These are phyloP conservation scores for Leccinum sublutescens DNA, from an alignment of 768 basidiomycete genomes.

Conservation along the genomic window DNA sequence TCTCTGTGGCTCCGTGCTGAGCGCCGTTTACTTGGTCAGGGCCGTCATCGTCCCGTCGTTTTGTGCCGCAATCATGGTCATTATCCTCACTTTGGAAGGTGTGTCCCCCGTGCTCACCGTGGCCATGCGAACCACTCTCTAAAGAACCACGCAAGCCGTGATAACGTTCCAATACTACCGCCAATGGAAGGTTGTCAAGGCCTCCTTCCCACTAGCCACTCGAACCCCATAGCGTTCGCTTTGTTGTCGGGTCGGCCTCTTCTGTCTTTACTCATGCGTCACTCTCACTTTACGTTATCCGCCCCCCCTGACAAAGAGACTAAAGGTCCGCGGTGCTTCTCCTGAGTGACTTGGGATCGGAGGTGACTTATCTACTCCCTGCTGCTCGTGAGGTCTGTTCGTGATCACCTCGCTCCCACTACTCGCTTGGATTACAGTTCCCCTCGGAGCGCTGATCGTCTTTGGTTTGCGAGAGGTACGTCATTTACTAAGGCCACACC, in stretches of 20 bases:
- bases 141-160: slow-evolving; percentile 33
- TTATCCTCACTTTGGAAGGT: slow-evolving; percentile 50
- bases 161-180: slow-evolving; percentile 44
- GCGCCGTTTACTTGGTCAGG: slow-evolving; percentile 19
- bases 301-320: background rate
- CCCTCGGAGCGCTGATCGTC: slow-evolving; percentile 45
- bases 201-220: slow-evolving; percentile 41
- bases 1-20: slow-evolving; percentile 14
- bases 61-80: slow-evolving; percentile 38
- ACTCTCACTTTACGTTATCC: slow-evolving; percentile 28
- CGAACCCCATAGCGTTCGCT: slow-evolving; percentile 37
- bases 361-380: slow-evolving; percentile 47
- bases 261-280: slow-evolving; percentile 45
- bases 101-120: slow-evolving; percentile 1
- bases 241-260: slow-evolving; percentile 40
- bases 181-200: slow-evolving; percentile 37
- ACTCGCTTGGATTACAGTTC: slow-evolving; percentile 38
- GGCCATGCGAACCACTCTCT: background rate
- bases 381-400: slow-evolving; percentile 42
- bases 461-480: slow-evolving; percentile 50
- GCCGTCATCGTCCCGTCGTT: slow-evolving; percentile 42
- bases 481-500: background rate
- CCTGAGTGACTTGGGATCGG: slow-evolving; percentile 25
- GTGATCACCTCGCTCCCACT: background rate
- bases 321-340: slow-evolving; percentile 40